Evolutionary conservation across 2,329 filamentous ascomycete genomes (phyloP).

Genomic region (Cercospora sp.): DNA sequence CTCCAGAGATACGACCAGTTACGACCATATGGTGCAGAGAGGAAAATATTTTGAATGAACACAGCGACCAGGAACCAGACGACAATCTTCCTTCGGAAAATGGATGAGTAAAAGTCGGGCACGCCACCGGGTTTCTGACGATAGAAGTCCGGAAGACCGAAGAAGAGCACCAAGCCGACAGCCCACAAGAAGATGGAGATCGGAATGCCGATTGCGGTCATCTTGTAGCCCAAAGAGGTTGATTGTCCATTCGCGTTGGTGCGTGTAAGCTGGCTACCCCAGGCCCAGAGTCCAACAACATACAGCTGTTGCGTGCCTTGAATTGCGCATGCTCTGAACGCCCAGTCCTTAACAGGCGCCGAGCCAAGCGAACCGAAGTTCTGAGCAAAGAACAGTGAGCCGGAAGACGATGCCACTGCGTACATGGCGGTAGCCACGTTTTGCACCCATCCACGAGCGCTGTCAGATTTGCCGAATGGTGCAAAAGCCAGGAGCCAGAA

Average conservation of each 20-base stretch:
- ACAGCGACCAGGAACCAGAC: constrained; percentile 67
- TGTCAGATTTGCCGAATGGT: constrained; percentile 51
- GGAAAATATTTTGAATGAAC: constrained; percentile 66
- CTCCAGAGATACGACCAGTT: constrained; percentile 67
- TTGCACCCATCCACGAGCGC: constrained; percentile 55
- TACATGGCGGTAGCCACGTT: constrained; percentile 63
- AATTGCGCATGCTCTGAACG: constrained; percentile 65
- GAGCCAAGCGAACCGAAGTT: constrained; percentile 58
- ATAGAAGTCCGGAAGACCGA: constrained; percentile 67
- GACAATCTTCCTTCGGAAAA: constrained; percentile 63
- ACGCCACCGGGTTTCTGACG: constrained; percentile 63
- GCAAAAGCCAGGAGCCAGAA: constrained; percentile 65
- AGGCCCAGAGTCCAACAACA: constrained; percentile 65
- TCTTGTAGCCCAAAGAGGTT: constrained; percentile 27
- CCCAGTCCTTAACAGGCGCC: constrained; percentile 63
- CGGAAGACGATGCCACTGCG: constrained; percentile 61
- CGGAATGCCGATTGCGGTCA: constrained; percentile 57
- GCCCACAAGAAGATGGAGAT: constrained; percentile 59
- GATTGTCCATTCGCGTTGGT: constrained; percentile 46
- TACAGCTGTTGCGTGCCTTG: constrained; percentile 68
- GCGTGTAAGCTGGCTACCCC: constrained; percentile 59
- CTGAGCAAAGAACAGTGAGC: constrained; percentile 65
- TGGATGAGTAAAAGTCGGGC: constrained; percentile 64
- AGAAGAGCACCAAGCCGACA: constrained; percentile 56
- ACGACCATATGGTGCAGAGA: constrained; percentile 64